Base-by-base conservation (phyloP, 306 rosid genomes). In the Cucurbita moschata region DNA sequence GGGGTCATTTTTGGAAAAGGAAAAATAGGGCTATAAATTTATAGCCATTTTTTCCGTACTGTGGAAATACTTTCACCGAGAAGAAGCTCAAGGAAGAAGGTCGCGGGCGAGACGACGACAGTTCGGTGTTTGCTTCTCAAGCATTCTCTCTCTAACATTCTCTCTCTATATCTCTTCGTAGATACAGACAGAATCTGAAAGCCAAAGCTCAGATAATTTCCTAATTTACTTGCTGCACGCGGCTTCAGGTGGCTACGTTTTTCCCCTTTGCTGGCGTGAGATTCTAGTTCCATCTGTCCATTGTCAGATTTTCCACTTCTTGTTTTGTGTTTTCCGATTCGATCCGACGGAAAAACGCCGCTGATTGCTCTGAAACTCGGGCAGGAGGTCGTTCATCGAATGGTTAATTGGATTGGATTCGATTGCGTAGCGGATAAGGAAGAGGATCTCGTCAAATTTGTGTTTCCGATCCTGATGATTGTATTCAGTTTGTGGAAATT, bases 91-190 rank as follows among this genome's bases (percentile, higher is more conserved):
- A 67, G 56, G 55, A 67, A 67, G 55, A 68, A 68, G 53, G 56
- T 68, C 56, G 23, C 56, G 55, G 40, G n/a, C 57, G 43, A 68
- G 73, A 69, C 57, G 73, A 49, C 73, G 73, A 47, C 73, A 47
- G 58, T 69, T 69, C 43, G 73, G 73, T 49, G 23, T 69, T 69
- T 49, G 73, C 57, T 69, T 69, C 73, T 46, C 13, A 46, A 47
- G 19, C 57, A 68, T 18, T 21, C 37, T 43, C 72, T 66, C 53
- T 66, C 53, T 66, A 14, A 49, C 72, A 18, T 12, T 46, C 13
- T 23, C 5, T 16, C 52, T 18, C 38, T 38, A 49, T 63, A 49
- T 16, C 51, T 64, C 43, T 26, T 26, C 23, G 23, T 21, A 13
- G 56, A 13, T 14, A 47, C 43, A 47, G 73, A 69, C 56, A 23